Evolutionary conservation across 176 grass and related monocot species (phyloP).

Genomic region (Oryza rufipogon): DNA sequence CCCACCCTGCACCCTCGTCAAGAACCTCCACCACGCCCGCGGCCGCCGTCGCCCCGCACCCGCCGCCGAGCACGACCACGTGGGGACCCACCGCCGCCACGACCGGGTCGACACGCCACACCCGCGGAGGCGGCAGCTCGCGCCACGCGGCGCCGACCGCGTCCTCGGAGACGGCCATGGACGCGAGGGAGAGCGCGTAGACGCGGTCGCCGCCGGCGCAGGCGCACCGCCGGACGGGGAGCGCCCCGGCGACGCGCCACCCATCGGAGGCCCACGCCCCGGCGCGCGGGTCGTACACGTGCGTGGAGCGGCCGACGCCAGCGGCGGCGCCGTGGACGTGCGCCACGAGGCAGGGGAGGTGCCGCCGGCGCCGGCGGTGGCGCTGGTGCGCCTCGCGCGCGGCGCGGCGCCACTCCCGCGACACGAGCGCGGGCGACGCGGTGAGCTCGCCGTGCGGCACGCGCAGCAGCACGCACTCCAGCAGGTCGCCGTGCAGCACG

Average conservation of each 20-base stretch:
- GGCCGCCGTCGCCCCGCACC: conserved; percentile 17
- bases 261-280: conserved; percentile 14
- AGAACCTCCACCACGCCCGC: conserved; percentile 36
- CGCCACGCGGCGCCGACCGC: conserved; percentile 41
- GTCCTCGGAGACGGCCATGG: conserved; percentile 32
- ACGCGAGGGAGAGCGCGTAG: conserved; percentile 37
- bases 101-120: conserved; percentile 45
- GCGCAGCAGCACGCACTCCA: conserved; percentile 42
- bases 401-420: conserved; percentile 35
- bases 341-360: background rate
- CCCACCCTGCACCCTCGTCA: conserved; percentile 10
- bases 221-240: conserved; percentile 8
- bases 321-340: conserved; percentile 1
- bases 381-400: conserved; percentile 24
- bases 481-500: conserved; percentile 39
- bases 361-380: background rate
- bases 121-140: conserved; percentile 29
- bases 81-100: conserved; percentile 31
- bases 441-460: conserved; percentile 37
- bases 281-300: conserved; percentile 37
- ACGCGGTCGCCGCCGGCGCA: conserved; percentile 35
- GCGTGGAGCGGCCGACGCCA: background rate
- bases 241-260: background rate
- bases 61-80: conserved; percentile 40
- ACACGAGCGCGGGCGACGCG: conserved; percentile 32